These are phyloP conservation scores for Sclerotinia minor DNA, from an alignment of 2,329 filamentous ascomycete genomes.

Conservation along the genomic window DNA sequence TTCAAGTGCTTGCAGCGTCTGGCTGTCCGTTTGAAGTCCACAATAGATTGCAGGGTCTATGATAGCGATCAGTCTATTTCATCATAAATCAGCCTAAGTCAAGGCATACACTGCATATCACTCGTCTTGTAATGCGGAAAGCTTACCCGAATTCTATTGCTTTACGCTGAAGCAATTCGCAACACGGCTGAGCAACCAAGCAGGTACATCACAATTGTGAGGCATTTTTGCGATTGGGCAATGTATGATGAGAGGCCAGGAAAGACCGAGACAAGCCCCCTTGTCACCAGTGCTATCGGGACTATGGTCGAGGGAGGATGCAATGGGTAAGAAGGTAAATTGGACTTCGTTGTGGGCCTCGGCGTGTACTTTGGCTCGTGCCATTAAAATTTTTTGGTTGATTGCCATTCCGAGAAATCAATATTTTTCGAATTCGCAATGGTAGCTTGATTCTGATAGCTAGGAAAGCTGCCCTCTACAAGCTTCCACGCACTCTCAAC, in stretches of 20 bases:
- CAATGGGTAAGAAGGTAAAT: neutral
- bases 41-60: neutral
- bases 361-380: neutral
- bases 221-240: too few species aligned
- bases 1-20: neutral
- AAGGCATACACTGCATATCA: too few species aligned
- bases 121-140: too few species aligned
- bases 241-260: too few species aligned
- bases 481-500: neutral
- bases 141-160: too few species aligned
- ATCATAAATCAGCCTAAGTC: too few species aligned
- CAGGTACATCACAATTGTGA: too few species aligned
- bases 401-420: too few species aligned
- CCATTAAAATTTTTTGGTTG: neutral
- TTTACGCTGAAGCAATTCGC: too few species aligned
- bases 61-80: neutral
- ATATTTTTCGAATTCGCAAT: neutral
- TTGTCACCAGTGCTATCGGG: neutral
- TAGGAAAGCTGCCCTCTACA: neutral
- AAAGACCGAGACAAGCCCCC: too few species aligned
- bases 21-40: neutral
- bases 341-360: neutral
- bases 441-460: neutral
- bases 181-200: too few species aligned
- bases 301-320: neutral